Percentiles rank a stretch among this genome's conserved stretches.
Evolutionary conservation across 257 asterid genomes (phyloP).

Genomic region (Euphrasia confusa): DNA sequence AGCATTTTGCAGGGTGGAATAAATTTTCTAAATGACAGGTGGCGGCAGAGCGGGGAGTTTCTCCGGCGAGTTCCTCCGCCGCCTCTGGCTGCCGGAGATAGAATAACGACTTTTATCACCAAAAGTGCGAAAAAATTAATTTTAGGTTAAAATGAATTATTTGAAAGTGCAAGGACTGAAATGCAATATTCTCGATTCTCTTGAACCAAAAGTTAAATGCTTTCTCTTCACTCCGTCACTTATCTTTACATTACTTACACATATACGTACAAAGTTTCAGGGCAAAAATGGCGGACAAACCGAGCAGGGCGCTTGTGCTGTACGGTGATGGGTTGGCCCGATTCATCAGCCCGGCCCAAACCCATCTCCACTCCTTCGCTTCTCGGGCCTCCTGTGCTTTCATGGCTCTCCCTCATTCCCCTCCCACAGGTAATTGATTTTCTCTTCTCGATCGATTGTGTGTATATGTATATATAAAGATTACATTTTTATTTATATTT

Average conservation of each 20-base stretch:
- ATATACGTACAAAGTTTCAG: conserved; percentile 4
- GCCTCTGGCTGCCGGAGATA: no score
- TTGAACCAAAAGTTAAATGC: no score
- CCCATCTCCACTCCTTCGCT: conserved; percentile 67
- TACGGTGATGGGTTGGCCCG: conserved; percentile 83
- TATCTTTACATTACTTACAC: conserved; percentile 7
- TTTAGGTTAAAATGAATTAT: no score
- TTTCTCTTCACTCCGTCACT: no score
- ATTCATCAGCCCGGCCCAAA: conserved; percentile 46
- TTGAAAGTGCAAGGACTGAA: no score
- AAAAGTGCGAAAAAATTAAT: no score
- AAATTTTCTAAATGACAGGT: no score
- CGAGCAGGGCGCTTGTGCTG: conserved; percentile 78
- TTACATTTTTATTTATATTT: not conserved
- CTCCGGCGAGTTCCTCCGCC: no score
- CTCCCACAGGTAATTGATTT: conserved; percentile 52
- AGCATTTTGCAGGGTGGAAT: no score
- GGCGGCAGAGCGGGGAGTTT: no score
- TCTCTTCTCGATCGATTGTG: not conserved
- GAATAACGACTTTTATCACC: no score
- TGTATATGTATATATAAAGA: not conserved
- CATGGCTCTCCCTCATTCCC: conserved; percentile 62
- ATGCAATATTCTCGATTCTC: no score
- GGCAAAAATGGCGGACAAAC: conserved; percentile 55
- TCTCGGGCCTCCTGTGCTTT: conserved; percentile 70